phyloP scores from a whole-genome alignment of 2,329 filamentous ascomycete genomes.

The Sporothrix globosa region DNA sequence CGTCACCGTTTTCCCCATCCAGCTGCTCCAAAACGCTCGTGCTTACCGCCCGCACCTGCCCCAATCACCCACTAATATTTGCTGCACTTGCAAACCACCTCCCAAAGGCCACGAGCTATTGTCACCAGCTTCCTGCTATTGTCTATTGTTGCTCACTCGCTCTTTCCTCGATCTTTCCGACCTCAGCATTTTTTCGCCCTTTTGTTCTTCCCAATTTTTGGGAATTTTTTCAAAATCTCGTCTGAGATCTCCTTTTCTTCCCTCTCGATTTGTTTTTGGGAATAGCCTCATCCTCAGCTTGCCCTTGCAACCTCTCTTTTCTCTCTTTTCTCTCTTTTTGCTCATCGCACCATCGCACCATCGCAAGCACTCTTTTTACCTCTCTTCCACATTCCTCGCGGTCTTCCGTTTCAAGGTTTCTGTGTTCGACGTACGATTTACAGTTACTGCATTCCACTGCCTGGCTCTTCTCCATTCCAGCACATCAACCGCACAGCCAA shows the following conservation, averaged over 20 bases:
- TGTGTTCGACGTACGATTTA: constrained; percentile 1
- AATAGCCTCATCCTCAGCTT: constrained; percentile 11
- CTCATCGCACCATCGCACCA: too few relatives aligned
- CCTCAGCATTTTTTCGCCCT: background rate
- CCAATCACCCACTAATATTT: background rate
- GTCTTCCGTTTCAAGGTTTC: background rate
- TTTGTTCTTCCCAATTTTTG: constrained; percentile 8
- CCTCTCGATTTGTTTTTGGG: background rate
- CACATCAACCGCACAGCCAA: background rate
- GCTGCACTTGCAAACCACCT: background rate
- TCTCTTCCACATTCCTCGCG: constrained; percentile 11
- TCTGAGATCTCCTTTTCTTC: constrained; percentile 8
- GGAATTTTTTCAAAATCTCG: background rate
- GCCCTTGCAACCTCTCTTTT: background rate
- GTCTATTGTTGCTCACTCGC: constrained; percentile 26
- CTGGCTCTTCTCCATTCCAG: constrained; percentile 22
- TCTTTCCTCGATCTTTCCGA: constrained; percentile 1
- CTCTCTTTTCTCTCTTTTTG: too few relatives aligned
- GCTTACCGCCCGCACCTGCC: background rate
- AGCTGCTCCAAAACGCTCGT: constrained; percentile 4
- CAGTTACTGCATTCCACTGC: constrained; percentile 30
- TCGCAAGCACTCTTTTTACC: background rate
- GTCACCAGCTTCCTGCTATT: constrained; percentile 22
- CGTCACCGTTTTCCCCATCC: constrained; percentile 16
- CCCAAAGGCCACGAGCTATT: constrained; percentile 27